Conservation (phyloP, 495 filamentous ascomycete genomes). For the Lepraria neglecta region DNA sequence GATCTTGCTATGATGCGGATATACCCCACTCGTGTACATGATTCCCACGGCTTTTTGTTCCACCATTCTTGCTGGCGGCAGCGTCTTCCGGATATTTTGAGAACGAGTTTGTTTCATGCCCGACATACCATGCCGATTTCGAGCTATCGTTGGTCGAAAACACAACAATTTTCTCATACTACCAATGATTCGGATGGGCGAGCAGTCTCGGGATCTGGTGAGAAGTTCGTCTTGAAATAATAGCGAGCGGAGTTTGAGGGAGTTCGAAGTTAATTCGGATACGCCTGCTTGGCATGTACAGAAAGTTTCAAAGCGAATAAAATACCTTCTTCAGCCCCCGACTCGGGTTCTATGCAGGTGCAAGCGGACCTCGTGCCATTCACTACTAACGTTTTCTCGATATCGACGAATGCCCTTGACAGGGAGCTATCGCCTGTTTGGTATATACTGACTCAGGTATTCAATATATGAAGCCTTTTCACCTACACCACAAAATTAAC, state of each 20-base stretch:
- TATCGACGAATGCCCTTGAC: too few relatives aligned
- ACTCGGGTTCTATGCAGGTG: background rate
- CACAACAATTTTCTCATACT: background rate
- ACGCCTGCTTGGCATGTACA: slow-evolving; percentile 5
- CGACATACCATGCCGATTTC: background rate
- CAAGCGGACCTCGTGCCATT: background rate
- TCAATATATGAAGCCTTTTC: too few relatives aligned
- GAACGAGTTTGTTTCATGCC: slow-evolving; percentile 2
- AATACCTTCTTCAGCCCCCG: background rate
- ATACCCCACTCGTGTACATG: slow-evolving; percentile 20
- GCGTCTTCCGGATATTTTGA: background rate
- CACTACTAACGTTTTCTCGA: background rate
- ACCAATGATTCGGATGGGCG: background rate
- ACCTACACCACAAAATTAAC: too few relatives aligned
- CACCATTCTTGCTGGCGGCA: slow-evolving; percentile 2
- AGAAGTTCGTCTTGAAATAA: background rate
- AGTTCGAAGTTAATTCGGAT: background rate
- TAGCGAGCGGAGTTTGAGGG: slow-evolving; percentile 4
- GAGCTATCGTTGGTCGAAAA: slow-evolving; percentile 1
- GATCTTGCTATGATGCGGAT: slow-evolving; percentile 66
- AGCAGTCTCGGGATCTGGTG: background rate
- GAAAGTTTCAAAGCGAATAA: slow-evolving; percentile 6
- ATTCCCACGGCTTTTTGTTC: slow-evolving; percentile 15
- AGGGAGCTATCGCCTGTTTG: too few relatives aligned
- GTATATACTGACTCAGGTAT: too few relatives aligned